Evolutionary conservation across 2,329 filamentous ascomycete species (phyloP).

Genomic region (Penicillium vulpinum): DNA sequence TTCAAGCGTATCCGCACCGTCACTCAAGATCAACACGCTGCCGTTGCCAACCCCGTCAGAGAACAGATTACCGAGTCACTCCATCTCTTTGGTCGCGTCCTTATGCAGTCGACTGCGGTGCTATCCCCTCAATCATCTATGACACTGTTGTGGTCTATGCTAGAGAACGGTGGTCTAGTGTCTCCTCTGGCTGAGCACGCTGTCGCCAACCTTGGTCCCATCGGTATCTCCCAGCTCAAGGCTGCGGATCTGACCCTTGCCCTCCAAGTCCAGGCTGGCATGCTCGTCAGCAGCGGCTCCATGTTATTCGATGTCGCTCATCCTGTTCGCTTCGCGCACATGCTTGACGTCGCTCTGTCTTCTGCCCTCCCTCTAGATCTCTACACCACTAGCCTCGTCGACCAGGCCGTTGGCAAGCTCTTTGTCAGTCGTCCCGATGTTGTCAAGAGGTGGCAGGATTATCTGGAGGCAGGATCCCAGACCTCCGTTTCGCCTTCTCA

Average conservation of each 20-base stretch:
- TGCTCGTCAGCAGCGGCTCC: conserved; percentile 42
- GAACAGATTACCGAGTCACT: conserved; percentile 87
- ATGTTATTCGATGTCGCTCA: conserved; percentile 57
- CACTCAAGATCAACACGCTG: conserved; percentile 42
- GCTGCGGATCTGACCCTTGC: conserved; percentile 56
- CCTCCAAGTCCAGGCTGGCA: conserved; percentile 59
- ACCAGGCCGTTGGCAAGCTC: conserved; percentile 58
- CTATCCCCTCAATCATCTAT: conserved; percentile 58
- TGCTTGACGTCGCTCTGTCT: conserved; percentile 59
- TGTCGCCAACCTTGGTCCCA: conserved; percentile 60
- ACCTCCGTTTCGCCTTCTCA: conserved; percentile 26
- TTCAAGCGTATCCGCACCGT: conserved; percentile 76
- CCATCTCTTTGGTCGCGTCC: conserved; percentile 64
- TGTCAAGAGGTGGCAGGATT: conserved; percentile 59
- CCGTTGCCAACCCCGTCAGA: conserved; percentile 51
- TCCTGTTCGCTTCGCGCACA: conserved; percentile 60
- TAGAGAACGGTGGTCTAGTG: conserved; percentile 64
- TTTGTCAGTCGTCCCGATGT: conserved; percentile 49
- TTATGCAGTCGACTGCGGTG: conserved; percentile 54
- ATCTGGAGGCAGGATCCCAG: conserved; percentile 49
- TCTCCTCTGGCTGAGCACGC: conserved; percentile 61
- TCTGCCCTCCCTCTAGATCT: conserved; percentile 56
- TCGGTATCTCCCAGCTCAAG: conserved; percentile 58
- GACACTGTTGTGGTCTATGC: conserved; percentile 63
- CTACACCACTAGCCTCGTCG: conserved; percentile 57